Percentiles rank a stretch among this genome's conserved stretches.
Conservation (phyloP, 768 basidiomycete genomes). For the Coprinopsis sp. region DNA sequence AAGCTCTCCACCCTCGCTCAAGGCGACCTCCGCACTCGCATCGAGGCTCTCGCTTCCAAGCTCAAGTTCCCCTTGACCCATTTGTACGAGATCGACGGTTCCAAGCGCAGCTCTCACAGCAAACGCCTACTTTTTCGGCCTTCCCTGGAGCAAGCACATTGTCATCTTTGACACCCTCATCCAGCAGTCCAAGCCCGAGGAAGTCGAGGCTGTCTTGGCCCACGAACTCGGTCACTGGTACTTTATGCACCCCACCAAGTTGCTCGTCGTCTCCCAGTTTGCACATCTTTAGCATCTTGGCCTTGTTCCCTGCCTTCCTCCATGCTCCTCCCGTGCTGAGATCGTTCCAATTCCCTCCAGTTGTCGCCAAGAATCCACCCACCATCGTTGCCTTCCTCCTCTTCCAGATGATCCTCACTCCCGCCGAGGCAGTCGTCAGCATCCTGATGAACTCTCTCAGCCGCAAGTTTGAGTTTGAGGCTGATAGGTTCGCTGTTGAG, state of each 20-base stretch:
- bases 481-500: slow-evolving; percentile 82
- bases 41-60: slow-evolving; percentile 71
- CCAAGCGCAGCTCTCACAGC: slow-evolving; percentile 90
- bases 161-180: slow-evolving; percentile 98
- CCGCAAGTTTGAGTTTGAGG: slow-evolving; percentile 88
- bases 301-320: slow-evolving; percentile 87
- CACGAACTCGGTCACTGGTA: slow-evolving; percentile 99
- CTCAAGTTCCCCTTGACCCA: slow-evolving; percentile 93
- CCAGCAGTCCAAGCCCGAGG: slow-evolving; percentile 82
- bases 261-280: slow-evolving; percentile 79
- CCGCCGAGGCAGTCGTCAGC: slow-evolving; percentile 68
- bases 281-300: slow-evolving; percentile 85
- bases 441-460: slow-evolving; percentile 79
- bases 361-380: slow-evolving; percentile 61
- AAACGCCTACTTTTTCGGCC: slow-evolving; percentile 99
- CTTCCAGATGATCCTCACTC: slow-evolving; percentile 86
- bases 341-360: slow-evolving; percentile 74
- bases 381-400: slow-evolving; percentile 84
- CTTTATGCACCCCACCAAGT: slow-evolving; percentile 83
- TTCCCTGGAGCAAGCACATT: slow-evolving; percentile 94
- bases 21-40: slow-evolving; percentile 72
- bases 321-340: slow-evolving; percentile 72
- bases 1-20: slow-evolving; percentile 82
- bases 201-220: slow-evolving; percentile 94
- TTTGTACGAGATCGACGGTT: slow-evolving; percentile 95